Percentiles rank a stretch among this genome's conserved stretches.
Evolutionary conservation across 805 yeast genomes (phyloP).

Genomic region (Metschnikowia picachoensis): DNA sequence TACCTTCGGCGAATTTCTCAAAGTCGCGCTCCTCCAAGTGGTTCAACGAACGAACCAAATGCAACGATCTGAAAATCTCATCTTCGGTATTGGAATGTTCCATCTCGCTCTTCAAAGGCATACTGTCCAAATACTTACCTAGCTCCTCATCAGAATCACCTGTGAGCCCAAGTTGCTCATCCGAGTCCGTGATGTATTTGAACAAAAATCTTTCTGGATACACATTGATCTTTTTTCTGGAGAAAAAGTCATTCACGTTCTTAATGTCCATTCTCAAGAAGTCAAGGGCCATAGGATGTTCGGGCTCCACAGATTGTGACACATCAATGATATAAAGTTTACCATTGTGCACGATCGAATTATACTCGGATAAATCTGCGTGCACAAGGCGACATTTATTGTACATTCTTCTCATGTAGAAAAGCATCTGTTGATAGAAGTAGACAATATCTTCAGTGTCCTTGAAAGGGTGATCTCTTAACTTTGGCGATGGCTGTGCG

Average conservation of each 20-base stretch:
- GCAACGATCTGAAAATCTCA: conserved; percentile 79
- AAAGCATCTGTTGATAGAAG: conserved; percentile 73
- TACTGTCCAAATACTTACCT: conserved; percentile 38
- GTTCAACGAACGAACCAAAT: conserved; percentile 73
- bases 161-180: conserved; percentile 32
- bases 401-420: conserved; percentile 82
- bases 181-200: conserved; percentile 61
- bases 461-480: conserved; percentile 76
- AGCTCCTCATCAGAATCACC: conserved; percentile 42
- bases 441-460: conserved; percentile 61
- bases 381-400: conserved; percentile 88
- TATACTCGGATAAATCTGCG: conserved; percentile 95
- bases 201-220: conserved; percentile 81
- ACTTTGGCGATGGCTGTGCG: conserved; percentile 88
- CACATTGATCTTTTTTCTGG: conserved; percentile 63
- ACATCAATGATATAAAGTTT: conserved; percentile 89
- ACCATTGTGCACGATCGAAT: conserved; percentile 77
- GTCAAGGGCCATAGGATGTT: conserved; percentile 94
- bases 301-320: conserved; percentile 96
- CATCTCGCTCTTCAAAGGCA: conserved; percentile 57
- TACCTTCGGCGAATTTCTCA: conserved; percentile 71
- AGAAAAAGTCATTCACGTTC: conserved; percentile 86
- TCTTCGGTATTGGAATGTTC: conserved; percentile 61
- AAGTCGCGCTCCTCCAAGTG: conserved; percentile 89
- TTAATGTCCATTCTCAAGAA: conserved; percentile 96